Base-by-base conservation (phyloP, 768 basidiomycete genomes). In the Cystobasidium onofrii region DNA sequence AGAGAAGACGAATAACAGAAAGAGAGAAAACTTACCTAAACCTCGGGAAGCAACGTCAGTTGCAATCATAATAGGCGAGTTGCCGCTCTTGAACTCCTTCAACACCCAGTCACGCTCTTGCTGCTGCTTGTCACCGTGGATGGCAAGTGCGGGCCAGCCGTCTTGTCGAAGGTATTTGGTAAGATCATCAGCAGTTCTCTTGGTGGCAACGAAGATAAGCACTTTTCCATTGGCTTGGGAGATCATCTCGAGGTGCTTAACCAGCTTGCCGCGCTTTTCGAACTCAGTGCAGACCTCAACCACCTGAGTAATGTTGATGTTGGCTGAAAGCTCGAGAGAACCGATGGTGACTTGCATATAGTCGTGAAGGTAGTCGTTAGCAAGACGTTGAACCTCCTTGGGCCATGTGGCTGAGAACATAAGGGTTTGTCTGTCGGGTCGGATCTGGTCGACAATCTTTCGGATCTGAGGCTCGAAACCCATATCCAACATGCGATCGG, bases 401-500 rank as follows among this genome's bases (percentile, higher is more conserved):
- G 96, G 96, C 96, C 96, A 99, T 7, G 96, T 99, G 15, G 96
- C 96, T 67, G 92, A 96, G 85, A 99, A 99, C 79, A 99, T 96
- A 77, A 98, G 86, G 0, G 96, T 99, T 81, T 99, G 96, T 79
- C 96, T 87, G 84, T 99, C 96, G 52, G 96, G 96, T 46, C 96
- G 88, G 80, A 99, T 79, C 82, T 99, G 96, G 77, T 88, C 85
- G 77, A 98, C 91, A 76, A 99, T 97, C 84, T 98, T 98, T 80
- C 94, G 86, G 80, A 99, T 98, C 82, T 99, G 96, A 66, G 96
- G 96, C 83, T 99, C 96, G 84, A 99, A 99, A 85, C 96, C 96
- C 96, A 99, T 99, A 84, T 99, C 96, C 76, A 99, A 86, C 96
- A 99, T 99, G 80, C 96, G 91, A 84, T 99, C 96, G 55, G 96